Base-by-base conservation (phyloP, 1,284 basidiomycete species). In the Neotropicomus parvogracilis region DNA sequence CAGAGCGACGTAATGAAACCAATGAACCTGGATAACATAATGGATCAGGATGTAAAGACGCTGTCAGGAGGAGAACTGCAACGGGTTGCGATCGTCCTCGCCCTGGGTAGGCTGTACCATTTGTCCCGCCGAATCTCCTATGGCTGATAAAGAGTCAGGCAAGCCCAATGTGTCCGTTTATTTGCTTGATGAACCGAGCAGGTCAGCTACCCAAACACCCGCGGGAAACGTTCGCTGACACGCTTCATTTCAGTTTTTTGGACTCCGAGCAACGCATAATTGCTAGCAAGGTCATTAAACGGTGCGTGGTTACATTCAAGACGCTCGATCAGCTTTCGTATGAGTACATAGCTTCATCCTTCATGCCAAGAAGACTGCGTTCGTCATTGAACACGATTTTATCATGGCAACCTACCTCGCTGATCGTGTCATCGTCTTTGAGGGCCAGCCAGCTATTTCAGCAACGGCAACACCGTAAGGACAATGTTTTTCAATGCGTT, bases 181-280 rank as follows among this genome's bases (percentile, higher is more conserved):
- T 71, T 78, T 95, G 46, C 84, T 97, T 50, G 94, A 97, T 66
- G 91, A 89, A 60, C 86, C 86, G 5, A 82, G 80, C 70, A 80
- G 77, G 81, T 80, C 56, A 71, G 29, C 43, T 32, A 31, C 31
- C 8, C 9, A 1, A 17, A 12, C 24, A 19, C 29, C 36, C 35
- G 28, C 14, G 34, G 42, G 16, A 3, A 20, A 28, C 31, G 20
- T 43, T 37, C 11, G 9, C 53, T 40, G 36, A 62, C n/a, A 20
- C n/a, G 44, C 37, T 50, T 39, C 46, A 55, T 37, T 57, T 54
- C 54, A 89, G 87, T 66, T 93, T 94, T 83, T 76, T 98, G 62
- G 94, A 98, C 68, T 97, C 95, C 29, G 94, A 98, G 69, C 94
- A 98, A 69, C 94, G 94, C 85, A 97, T 98, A 67, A 88, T 93